Percentiles rank a stretch among this genome's conserved stretches.
Conservation (phyloP, 257 asterid species). For the Parsonsia alboflavescens region DNA sequence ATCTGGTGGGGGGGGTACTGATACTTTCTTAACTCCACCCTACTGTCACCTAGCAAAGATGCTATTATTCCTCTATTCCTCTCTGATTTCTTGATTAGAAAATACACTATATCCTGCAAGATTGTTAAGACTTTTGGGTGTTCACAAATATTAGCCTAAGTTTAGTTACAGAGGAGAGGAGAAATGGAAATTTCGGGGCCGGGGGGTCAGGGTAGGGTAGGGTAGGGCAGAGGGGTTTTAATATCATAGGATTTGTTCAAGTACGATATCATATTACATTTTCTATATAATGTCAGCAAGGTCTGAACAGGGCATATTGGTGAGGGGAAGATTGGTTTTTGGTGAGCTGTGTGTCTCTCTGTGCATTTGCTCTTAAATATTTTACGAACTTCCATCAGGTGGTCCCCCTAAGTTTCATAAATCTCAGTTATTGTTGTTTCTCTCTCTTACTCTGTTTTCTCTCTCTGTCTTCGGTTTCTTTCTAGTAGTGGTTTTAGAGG, state of each 20-base stretch:
- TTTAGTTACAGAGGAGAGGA: not conserved
- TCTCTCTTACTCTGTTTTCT: conserved; percentile 3
- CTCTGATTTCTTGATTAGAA: conserved; percentile 8
- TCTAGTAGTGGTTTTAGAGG: not conserved
- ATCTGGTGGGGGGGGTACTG: conserved; percentile 25
- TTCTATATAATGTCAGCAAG: not conserved
- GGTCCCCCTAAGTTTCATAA: conserved; percentile 45
- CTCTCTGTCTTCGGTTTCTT: conserved; percentile 1
- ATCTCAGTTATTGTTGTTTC: conserved; percentile 37
- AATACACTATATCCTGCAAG: conserved; percentile 1
- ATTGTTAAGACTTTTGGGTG: not conserved
- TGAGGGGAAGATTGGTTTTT: conserved; percentile 40
- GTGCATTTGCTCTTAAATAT: conserved; percentile 1
- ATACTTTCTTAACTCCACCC: conserved; percentile 46
- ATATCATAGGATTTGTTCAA: not conserved
- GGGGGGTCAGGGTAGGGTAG: too few relatives aligned
- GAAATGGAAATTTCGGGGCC: too few relatives aligned
- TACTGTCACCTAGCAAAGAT: conserved; percentile 76
- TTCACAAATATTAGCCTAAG: conserved; percentile 9
- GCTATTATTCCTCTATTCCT: conserved; percentile 40
- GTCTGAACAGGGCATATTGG: conserved; percentile 53
- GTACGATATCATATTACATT: not conserved
- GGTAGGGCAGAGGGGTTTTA: not conserved
- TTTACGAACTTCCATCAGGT: conserved; percentile 35
- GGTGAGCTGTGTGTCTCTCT: conserved; percentile 49